A percentile compares a stretch with the other conserved stretches of the same genome.
phyloP scores from a whole-genome alignment of 2,329 filamentous ascomycete species.

The Chrysoporthe puriensis region DNA sequence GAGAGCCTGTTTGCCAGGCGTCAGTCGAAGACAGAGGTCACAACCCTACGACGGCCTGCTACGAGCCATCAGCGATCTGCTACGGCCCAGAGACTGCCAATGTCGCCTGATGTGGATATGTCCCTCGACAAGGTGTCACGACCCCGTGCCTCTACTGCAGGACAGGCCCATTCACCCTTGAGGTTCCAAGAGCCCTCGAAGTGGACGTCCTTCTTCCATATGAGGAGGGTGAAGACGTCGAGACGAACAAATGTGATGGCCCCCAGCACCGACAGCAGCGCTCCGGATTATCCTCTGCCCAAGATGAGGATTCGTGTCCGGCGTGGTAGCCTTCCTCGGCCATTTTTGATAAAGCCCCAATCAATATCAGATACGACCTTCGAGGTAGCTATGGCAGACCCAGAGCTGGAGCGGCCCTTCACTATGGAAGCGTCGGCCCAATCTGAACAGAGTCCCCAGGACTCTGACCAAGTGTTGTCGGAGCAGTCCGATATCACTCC shows the following conservation, averaged over 20 bases:
- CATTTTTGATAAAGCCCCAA: slow-evolving; percentile 44
- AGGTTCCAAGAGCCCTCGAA: slow-evolving; percentile 33
- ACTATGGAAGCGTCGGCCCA: slow-evolving; percentile 18
- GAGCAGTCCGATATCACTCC: slow-evolving; percentile 45
- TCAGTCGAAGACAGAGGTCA: slow-evolving; percentile 63
- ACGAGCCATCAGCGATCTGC: slow-evolving; percentile 79
- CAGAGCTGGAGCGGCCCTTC: slow-evolving; percentile 20
- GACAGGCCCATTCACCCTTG: slow-evolving; percentile 26
- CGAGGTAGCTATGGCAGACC: slow-evolving; percentile 22
- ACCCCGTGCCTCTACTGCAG: slow-evolving; percentile 30
- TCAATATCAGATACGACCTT: slow-evolving; percentile 31
- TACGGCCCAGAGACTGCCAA: slow-evolving; percentile 61
- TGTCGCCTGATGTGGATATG: slow-evolving; percentile 28
- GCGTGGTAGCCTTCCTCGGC: slow-evolving; percentile 33
- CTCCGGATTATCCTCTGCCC: slow-evolving; percentile 40
- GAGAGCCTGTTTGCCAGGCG: slow-evolving; percentile 42
- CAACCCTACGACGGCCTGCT: slow-evolving; percentile 71
- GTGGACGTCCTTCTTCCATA: slow-evolving; percentile 65
- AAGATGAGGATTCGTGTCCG: slow-evolving; percentile 37
- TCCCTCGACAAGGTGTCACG: slow-evolving; percentile 35
- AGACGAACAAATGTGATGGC: slow-evolving; percentile 33
- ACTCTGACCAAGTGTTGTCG: slow-evolving; percentile 22
- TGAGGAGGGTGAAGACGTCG: slow-evolving; percentile 39
- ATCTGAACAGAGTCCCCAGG: slow-evolving; percentile 15
- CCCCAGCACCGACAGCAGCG: slow-evolving; percentile 36